A percentile compares a stretch with the other conserved stretches of the same genome.
phyloP scores from a whole-genome alignment of 164 flowering plant genomes.

The Chimonanthus praecox region DNA sequence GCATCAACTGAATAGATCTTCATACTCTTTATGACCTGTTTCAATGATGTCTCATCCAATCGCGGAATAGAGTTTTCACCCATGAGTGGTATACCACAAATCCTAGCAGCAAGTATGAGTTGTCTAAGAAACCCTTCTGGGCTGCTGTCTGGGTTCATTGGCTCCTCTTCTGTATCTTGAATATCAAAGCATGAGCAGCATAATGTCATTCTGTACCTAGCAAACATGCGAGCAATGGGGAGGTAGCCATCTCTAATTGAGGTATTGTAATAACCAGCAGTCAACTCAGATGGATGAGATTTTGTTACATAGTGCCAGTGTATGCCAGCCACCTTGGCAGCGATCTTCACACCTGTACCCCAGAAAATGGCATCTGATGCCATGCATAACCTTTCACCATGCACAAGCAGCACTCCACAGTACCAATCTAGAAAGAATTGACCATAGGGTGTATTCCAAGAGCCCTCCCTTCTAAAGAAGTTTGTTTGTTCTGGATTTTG shows the following conservation, averaged over 20 bases:
- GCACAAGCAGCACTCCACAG: conserved; percentile 53
- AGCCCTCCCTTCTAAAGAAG: conserved; percentile 44
- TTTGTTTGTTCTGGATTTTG: conserved; percentile 39
- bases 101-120: conserved; percentile 38
- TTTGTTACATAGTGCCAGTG: conserved; percentile 53
- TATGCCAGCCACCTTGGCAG: conserved; percentile 54
- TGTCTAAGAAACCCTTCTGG: conserved; percentile 58
- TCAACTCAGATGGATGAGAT: conserved; percentile 61
- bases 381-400: conserved; percentile 55
- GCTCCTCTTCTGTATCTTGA: conserved; percentile 44
- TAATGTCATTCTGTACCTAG: conserved; percentile 44
- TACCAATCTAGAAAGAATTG: conserved; percentile 71
- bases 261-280: conserved; percentile 69
- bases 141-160: conserved; percentile 29
- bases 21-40: conserved; percentile 48
- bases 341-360: conserved; percentile 33
- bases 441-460: conserved; percentile 58
- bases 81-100: conserved; percentile 35
- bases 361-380: conserved; percentile 48
- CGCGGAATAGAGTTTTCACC: conserved; percentile 43
- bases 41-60: conserved; percentile 44
- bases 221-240: conserved; percentile 56
- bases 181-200: conserved; percentile 51
- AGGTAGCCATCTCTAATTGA: conserved; percentile 52
- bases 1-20: conserved; percentile 38